Evolutionary conservation across 495 filamentous ascomycete species (phyloP).

Genomic region (Tuber brumale): DNA sequence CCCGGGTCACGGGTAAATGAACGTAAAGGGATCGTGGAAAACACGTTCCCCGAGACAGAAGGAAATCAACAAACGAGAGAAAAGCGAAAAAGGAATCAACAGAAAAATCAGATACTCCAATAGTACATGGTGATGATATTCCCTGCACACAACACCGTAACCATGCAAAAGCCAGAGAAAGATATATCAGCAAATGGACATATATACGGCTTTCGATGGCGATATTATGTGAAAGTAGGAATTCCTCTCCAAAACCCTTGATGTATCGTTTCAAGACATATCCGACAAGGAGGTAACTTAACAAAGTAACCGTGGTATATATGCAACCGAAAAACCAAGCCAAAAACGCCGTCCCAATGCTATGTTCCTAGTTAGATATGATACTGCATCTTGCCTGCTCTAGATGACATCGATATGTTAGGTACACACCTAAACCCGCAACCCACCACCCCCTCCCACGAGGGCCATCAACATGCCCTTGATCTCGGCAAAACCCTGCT

Average conservation of each 20-base stretch:
- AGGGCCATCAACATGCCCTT: conserved; percentile 33
- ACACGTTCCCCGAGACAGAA: conserved; percentile 20
- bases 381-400: neutral
- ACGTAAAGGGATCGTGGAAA: conserved; percentile 6
- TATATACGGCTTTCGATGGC: conserved; percentile 4
- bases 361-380: conserved; percentile 6
- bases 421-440: conserved; percentile 31
- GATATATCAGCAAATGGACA: neutral
- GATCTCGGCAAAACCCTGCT: conserved; percentile 34
- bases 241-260: neutral
- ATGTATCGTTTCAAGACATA: neutral
- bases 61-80: conserved; percentile 10
- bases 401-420: neutral
- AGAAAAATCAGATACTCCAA: conserved; percentile 9
- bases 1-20: conserved; percentile 10
- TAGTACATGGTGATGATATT: neutral
- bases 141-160: conserved; percentile 1
- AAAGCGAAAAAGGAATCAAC: conserved; percentile 7
- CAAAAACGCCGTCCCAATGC: conserved; percentile 36
- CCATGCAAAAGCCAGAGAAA: conserved; percentile 2
- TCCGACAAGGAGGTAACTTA: neutral
- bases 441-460: conserved; percentile 6
- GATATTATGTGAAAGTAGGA: conserved; percentile 3
- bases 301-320: conserved; percentile 10
- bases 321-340: conserved; percentile 21